phyloP scores from a whole-genome alignment of 768 basidiomycete species.

The Gloeophyllum trabeum region DNA sequence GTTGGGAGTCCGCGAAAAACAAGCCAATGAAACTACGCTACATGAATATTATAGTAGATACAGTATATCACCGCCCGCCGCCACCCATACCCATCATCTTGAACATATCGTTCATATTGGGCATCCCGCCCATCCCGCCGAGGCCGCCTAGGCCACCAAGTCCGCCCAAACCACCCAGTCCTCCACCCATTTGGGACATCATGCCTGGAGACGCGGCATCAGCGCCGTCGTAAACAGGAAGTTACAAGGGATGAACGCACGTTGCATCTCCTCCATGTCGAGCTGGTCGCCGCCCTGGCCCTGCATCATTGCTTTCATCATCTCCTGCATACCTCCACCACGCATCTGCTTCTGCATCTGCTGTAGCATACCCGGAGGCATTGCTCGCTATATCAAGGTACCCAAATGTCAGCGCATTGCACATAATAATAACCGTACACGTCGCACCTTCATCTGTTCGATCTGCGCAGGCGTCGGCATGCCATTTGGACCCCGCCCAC shows the following conservation, averaged over 20 bases:
- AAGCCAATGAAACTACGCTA: background rate
- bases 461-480: slow-evolving; percentile 92
- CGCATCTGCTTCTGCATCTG: slow-evolving; percentile 82
- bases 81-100: slow-evolving; percentile 86
- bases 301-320: slow-evolving; percentile 99
- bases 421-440: background rate
- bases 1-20: no score
- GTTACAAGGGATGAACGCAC: slow-evolving; percentile 39
- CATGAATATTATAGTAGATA: background rate
- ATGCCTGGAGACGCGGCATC: slow-evolving; percentile 39
- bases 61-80: slow-evolving; percentile 8
- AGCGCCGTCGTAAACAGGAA: slow-evolving; percentile 3
- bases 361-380: slow-evolving; percentile 93
- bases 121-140: no score
- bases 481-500: slow-evolving; percentile 77
- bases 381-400: slow-evolving; percentile 47
- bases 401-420: slow-evolving; percentile 2
- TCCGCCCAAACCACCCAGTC: slow-evolving; percentile 49
- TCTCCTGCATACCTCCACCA: slow-evolving; percentile 86
- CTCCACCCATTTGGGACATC: slow-evolving; percentile 81
- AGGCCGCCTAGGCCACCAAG: slow-evolving; percentile 41
- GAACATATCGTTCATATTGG: slow-evolving; percentile 68
- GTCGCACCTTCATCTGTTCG: slow-evolving; percentile 80
- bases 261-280: slow-evolving; percentile 93
- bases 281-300: slow-evolving; percentile 83